Percentiles rank a stretch among this genome's conserved stretches.
phyloP scores from a whole-genome alignment of 2,329 filamentous ascomycete genomes.

The Aureobasidium sp. region DNA sequence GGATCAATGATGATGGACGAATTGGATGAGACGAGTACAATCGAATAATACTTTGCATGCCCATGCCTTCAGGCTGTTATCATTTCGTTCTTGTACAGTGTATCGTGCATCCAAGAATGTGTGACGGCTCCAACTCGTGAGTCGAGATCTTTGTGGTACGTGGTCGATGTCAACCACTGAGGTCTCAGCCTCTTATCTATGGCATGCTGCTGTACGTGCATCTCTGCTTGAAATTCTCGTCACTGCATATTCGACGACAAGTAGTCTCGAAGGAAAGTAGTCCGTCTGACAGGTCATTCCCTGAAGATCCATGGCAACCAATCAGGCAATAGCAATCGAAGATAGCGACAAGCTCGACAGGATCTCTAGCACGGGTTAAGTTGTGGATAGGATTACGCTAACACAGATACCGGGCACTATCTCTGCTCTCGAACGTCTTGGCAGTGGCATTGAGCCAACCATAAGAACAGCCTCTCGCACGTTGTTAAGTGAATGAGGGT shows the following conservation, averaged over 20 bases:
- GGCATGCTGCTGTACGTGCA: neutral
- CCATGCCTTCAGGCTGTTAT: neutral
- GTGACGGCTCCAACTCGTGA: neutral
- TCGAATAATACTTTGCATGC: conserved; percentile 2
- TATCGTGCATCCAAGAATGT: neutral
- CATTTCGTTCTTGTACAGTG: neutral
- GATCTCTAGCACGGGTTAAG: neutral
- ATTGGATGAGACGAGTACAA: conserved; percentile 1
- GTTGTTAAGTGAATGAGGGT: neutral
- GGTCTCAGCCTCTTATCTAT: neutral
- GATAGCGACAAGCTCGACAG: conserved; percentile 4
- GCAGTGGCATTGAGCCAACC: conserved; percentile 6
- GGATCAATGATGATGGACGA: conserved; percentile 8
- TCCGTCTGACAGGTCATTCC: neutral
- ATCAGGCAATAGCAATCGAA: neutral
- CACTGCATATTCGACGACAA: neutral
- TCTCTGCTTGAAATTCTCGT: neutral
- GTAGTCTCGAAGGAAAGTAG: neutral
- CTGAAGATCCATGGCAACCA: neutral
- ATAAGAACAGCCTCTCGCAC: conserved; percentile 15
- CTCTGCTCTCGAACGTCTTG: conserved; percentile 13
- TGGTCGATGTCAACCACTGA: neutral
- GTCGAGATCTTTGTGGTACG: neutral
- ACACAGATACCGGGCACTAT: conserved; percentile 7
- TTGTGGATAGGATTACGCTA: conserved; percentile 12